Conservation (phyloP, 2,329 filamentous ascomycete genomes). For the Sclerotinia borealis region DNA sequence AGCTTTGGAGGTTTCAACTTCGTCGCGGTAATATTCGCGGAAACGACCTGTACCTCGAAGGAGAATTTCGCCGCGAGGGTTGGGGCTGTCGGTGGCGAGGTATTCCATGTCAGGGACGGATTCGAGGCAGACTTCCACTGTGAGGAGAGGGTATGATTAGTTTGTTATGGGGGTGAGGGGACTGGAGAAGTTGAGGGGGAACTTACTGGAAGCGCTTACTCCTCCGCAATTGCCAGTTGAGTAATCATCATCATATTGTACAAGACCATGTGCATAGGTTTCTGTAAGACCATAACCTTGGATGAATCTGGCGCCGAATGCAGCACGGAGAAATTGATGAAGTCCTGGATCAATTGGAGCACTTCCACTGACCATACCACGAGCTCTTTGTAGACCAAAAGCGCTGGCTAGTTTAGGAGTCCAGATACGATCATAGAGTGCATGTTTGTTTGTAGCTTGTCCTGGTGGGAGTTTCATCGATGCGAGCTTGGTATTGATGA, state of each 20-base stretch:
- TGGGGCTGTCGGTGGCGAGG: slow-evolving; percentile 76
- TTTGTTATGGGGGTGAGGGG: not conserved
- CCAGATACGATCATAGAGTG: slow-evolving; percentile 83
- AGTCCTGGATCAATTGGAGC: slow-evolving; percentile 85
- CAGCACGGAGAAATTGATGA: slow-evolving; percentile 81
- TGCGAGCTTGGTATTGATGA: slow-evolving; percentile 74
- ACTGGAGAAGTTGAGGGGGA: not conserved
- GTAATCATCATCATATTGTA: slow-evolving; percentile 67
- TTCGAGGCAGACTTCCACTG: slow-evolving; percentile 69
- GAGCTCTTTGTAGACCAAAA: slow-evolving; percentile 69
- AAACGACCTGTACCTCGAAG: slow-evolving; percentile 77
- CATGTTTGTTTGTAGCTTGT: slow-evolving; percentile 72
- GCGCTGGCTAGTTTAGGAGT: slow-evolving; percentile 78
- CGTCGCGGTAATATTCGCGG: slow-evolving; percentile 82
- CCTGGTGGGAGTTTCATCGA: slow-evolving; percentile 65
- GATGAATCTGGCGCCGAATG: slow-evolving; percentile 69
- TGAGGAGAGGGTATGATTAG: slow-evolving; percentile 20
- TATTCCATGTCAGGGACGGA: slow-evolving; percentile 96
- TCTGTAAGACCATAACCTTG: slow-evolving; percentile 96
- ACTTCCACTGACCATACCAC: slow-evolving; percentile 77
- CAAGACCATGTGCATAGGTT: slow-evolving; percentile 71
- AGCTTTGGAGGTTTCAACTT: slow-evolving; percentile 76
- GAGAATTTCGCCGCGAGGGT: slow-evolving; percentile 84
- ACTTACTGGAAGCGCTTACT: slow-evolving; percentile 43
- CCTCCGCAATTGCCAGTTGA: slow-evolving; percentile 76